phyloP scores from a whole-genome alignment of 768 basidiomycete genomes.

The Kwoniella shandongensis region DNA sequence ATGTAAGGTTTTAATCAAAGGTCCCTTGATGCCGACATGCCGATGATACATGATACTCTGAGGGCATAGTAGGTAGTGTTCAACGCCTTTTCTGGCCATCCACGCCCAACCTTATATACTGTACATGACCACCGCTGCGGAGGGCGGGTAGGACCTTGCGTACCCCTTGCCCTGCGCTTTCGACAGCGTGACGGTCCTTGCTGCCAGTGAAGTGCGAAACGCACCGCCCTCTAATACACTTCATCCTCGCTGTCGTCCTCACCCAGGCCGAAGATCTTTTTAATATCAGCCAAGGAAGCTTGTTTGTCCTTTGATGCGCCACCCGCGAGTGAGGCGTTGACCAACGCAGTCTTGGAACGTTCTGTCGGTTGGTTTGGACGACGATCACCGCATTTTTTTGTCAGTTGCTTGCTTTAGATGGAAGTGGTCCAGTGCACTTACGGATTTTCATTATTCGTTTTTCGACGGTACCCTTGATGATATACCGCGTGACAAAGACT shows the following conservation, averaged over 20 bases:
- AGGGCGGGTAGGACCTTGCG: too few relatives aligned
- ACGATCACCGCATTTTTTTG: not conserved
- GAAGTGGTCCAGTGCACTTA: too few relatives aligned
- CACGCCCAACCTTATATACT: too few relatives aligned
- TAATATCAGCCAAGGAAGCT: constrained; percentile 47
- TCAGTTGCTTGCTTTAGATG: not conserved
- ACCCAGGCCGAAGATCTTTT: constrained; percentile 51
- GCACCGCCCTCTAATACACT: constrained; percentile 13
- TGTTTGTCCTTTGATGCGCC: constrained; percentile 40
- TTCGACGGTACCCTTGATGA: constrained; percentile 51
- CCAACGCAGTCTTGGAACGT: constrained; percentile 50
- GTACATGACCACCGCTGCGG: too few relatives aligned
- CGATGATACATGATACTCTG: too few relatives aligned
- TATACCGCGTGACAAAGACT: constrained; percentile 52
- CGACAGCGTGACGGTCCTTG: too few relatives aligned
- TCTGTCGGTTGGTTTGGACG: too few relatives aligned
- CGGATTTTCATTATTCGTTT: constrained; percentile 50
- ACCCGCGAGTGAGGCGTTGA: constrained; percentile 50
- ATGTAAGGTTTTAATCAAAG: too few relatives aligned
- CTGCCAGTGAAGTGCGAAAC: not conserved
- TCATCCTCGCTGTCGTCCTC: constrained; percentile 50
- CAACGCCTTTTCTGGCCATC: too few relatives aligned
- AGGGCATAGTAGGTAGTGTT: too few relatives aligned
- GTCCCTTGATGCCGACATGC: too few relatives aligned
- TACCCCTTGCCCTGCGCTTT: too few relatives aligned